Base-by-base conservation (phyloP, 2,329 filamentous ascomycete genomes). In the Epicoccum sorghinum region DNA sequence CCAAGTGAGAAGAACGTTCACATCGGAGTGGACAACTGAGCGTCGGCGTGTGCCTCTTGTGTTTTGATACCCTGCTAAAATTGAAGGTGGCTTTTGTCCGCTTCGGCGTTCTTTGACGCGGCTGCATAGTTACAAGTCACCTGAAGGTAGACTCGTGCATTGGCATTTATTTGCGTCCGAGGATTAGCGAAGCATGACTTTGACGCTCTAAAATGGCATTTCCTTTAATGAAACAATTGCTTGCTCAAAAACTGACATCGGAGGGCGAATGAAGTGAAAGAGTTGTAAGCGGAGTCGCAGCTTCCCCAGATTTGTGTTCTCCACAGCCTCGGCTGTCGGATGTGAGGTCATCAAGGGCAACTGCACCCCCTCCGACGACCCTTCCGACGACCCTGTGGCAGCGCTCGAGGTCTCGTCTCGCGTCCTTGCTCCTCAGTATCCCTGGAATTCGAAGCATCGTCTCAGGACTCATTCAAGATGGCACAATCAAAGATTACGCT, bases 1-100 rank as follows among this genome's bases (percentile, higher is more conserved):
- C 66, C 75, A 4, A 77, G 78, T 9, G 86, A 88, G 76, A 88
- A 85, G 78, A 80, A 83, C 63, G 82, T 87, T 44, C 82, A 84
- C 62, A 85, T 87, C 59, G 76, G 75, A 18, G 68, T 86, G 27
- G 84, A 87, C 51, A 83, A 85, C 68, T 86, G 60, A 59, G 45
- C n/a, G 14, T 51, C 25, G 52, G 25, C 41, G 25, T 14, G 18
- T 4, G 7, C 32, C 43, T 30, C 38, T 43, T 47, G 36, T 25
- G 50, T 51, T 39, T 44, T 54, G 61, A 64, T 65, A 65, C 60
- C 62, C 57, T 54, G 29, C 25, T 24, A 39, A 42, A 24, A 13
- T 14, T 43, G 29, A 18, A 18, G 18, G 53, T 47, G 50, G 54
- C 43, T 55, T 42, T 37, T 24, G 36, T 13, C 49, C 35, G 47